Evolutionary conservation across 805 yeast species (phyloP).

Genomic region (Nematodospora valgi): DNA sequence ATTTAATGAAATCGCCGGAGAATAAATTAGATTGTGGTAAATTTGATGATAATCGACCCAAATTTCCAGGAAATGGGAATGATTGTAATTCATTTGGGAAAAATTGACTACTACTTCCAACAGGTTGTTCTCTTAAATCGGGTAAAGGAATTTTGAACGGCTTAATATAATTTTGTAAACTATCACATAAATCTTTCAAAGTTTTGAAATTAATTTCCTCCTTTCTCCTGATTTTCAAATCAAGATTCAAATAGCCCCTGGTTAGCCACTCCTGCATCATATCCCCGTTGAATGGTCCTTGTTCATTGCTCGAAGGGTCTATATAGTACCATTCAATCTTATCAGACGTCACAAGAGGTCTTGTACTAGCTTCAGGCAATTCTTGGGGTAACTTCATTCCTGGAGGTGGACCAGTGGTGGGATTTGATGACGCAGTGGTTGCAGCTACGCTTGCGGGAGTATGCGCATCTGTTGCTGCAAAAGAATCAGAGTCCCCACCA

Average conservation of each 20-base stretch:
- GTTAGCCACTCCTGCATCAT: constrained; percentile 79
- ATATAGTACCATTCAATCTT: constrained; percentile 66
- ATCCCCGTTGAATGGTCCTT: constrained; percentile 76
- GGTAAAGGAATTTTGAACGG: constrained; percentile 67
- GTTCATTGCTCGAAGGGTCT: constrained; percentile 66
- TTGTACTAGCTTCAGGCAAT: not conserved
- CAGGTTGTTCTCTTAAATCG: constrained; percentile 12
- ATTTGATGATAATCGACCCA: constrained; percentile 17
- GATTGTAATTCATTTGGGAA: constrained; percentile 6
- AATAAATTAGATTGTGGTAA: constrained; percentile 17
- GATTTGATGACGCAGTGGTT: constrained; percentile 2
- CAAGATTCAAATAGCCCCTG: constrained; percentile 54
- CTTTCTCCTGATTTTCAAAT: constrained; percentile 55
- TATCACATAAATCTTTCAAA: constrained; percentile 50
- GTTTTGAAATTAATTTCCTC: constrained; percentile 50
- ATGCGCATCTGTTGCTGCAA: not conserved
- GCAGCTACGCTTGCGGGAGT: constrained; percentile 5
- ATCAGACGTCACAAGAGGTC: constrained; percentile 30
- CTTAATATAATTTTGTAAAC: constrained; percentile 44
- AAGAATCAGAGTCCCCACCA: not conserved
- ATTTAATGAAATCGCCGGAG: constrained; percentile 21
- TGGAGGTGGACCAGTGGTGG: constrained; percentile 16
- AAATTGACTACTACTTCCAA: constrained; percentile 3
- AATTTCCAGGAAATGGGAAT: constrained; percentile 14
- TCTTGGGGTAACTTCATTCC: constrained; percentile 11